Evolutionary conservation across 768 basidiomycete species (phyloP).

Genomic region (Trametes cubensis): DNA sequence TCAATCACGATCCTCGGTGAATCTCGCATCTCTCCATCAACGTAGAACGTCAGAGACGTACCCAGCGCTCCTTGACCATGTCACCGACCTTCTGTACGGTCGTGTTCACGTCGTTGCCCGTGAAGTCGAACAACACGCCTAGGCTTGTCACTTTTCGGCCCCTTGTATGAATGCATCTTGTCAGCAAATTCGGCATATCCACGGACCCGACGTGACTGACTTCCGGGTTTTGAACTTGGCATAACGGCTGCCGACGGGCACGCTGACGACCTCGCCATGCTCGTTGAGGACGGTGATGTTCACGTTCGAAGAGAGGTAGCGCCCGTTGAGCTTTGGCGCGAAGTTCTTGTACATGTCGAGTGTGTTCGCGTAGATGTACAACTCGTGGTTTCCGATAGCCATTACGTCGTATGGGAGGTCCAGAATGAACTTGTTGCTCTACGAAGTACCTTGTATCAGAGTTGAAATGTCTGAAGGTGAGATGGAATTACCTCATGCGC

Average conservation of each 20-base stretch:
- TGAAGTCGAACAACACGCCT: slow-evolving; percentile 80
- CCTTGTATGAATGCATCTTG: slow-evolving; percentile 32
- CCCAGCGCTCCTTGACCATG: slow-evolving; percentile 84
- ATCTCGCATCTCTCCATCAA: not conserved
- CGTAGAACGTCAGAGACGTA: slow-evolving; percentile 31
- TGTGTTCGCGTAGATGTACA: slow-evolving; percentile 71
- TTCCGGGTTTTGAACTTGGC: slow-evolving; percentile 74
- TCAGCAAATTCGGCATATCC: not conserved
- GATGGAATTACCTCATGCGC: slow-evolving; percentile 59
- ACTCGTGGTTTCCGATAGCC: slow-evolving; percentile 87
- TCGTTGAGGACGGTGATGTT: slow-evolving; percentile 72
- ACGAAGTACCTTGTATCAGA: not conserved
- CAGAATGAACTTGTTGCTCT: slow-evolving; percentile 78
- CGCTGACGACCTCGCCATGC: slow-evolving; percentile 38
- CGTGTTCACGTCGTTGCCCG: slow-evolving; percentile 68
- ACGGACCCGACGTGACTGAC: slow-evolving; percentile 41
- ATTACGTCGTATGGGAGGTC: slow-evolving; percentile 80
- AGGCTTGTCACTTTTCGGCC: slow-evolving; percentile 78
- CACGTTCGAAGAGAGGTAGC: slow-evolving; percentile 83
- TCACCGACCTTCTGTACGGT: slow-evolving; percentile 72
- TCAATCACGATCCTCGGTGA: not conserved
- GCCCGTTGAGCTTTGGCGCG: slow-evolving; percentile 62
- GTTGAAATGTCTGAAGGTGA: not conserved
- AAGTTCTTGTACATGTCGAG: slow-evolving; percentile 77
- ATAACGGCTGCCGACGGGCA: slow-evolving; percentile 57